These are phyloP conservation scores for Torulaspora delbrueckii DNA, from an alignment of 805 yeast genomes.

Conservation along the genomic window DNA sequence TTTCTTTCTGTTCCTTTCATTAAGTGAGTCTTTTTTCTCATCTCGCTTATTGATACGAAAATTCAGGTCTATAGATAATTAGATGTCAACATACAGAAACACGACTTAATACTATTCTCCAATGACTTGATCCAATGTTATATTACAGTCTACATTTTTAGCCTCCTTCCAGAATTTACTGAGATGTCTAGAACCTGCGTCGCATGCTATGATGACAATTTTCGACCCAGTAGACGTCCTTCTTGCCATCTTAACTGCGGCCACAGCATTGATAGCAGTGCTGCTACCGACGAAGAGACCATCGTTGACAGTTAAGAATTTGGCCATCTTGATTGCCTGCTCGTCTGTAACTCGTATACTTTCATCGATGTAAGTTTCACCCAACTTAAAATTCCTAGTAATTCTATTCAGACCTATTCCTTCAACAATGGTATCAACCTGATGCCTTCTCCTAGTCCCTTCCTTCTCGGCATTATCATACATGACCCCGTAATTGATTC, in stretches of 20 bases:
- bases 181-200: conserved; percentile 83
- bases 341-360: conserved; percentile 74
- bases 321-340: conserved; percentile 87
- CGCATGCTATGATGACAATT: conserved; percentile 85
- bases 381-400: conserved; percentile 73
- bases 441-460: conserved; percentile 92
- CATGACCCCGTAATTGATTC: conserved; percentile 89
- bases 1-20: conserved; percentile 1
- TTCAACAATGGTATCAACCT: conserved; percentile 90
- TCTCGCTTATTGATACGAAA: neutral
- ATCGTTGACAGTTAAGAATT: conserved; percentile 69
- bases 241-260: conserved; percentile 62
- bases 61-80: neutral
- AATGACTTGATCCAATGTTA: conserved; percentile 37
- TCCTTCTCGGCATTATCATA: conserved; percentile 83
- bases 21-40: neutral
- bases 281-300: conserved; percentile 91
- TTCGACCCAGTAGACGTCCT: conserved; percentile 51
- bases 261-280: conserved; percentile 91
- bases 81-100: neutral
- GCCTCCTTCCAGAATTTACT: conserved; percentile 90
- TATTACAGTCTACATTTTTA: conserved; percentile 30
- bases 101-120: neutral
- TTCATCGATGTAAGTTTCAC: conserved; percentile 66
- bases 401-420: conserved; percentile 90